phyloP scores from a whole-genome alignment of 2,329 filamentous ascomycete genomes.

The Aspergillus clavatus region DNA sequence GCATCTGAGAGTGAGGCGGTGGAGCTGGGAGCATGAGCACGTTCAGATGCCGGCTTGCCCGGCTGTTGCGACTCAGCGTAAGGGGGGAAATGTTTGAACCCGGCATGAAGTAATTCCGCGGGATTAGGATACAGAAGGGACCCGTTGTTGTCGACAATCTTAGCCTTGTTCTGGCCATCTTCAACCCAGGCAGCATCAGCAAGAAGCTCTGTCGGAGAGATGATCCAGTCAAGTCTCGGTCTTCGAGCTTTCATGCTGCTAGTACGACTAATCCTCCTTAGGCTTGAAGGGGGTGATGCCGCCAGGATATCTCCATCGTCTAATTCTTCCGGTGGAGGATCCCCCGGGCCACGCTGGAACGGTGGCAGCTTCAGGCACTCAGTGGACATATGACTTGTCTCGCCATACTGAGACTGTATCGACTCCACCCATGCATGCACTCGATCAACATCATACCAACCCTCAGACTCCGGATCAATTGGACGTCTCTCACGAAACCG shows the following conservation, averaged over 20 bases:
- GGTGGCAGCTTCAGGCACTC: slow-evolving; percentile 43
- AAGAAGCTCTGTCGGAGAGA: slow-evolving; percentile 77
- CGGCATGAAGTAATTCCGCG: slow-evolving; percentile 18
- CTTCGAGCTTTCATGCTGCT: slow-evolving; percentile 59
- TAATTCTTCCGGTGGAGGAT: slow-evolving; percentile 12
- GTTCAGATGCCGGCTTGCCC: slow-evolving; percentile 21
- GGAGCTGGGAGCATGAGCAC: slow-evolving; percentile 21
- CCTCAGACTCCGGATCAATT: slow-evolving; percentile 69
- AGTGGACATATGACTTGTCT: slow-evolving; percentile 44
- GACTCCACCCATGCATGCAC: slow-evolving; percentile 74
- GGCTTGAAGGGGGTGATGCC: slow-evolving; percentile 37
- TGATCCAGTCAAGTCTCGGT: slow-evolving; percentile 77
- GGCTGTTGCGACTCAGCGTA: slow-evolving; percentile 7
- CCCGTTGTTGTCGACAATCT: slow-evolving; percentile 76
- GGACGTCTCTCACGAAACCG: slow-evolving; percentile 70
- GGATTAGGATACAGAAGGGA: slow-evolving; percentile 56
- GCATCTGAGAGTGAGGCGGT: slow-evolving; percentile 37
- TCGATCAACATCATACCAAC: slow-evolving; percentile 67
- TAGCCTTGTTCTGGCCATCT: slow-evolving; percentile 69
- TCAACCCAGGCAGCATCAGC: slow-evolving; percentile 91
- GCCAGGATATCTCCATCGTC: slow-evolving; percentile 24
- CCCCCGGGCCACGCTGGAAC: slow-evolving; percentile 28
- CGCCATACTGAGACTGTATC: slow-evolving; percentile 50
- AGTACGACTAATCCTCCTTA: slow-evolving; percentile 39
- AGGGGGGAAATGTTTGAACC: slow-evolving; percentile 9